Evolutionary conservation across 2,329 filamentous ascomycete genomes (phyloP).

Genomic region (Xylariaceae sp.): DNA sequence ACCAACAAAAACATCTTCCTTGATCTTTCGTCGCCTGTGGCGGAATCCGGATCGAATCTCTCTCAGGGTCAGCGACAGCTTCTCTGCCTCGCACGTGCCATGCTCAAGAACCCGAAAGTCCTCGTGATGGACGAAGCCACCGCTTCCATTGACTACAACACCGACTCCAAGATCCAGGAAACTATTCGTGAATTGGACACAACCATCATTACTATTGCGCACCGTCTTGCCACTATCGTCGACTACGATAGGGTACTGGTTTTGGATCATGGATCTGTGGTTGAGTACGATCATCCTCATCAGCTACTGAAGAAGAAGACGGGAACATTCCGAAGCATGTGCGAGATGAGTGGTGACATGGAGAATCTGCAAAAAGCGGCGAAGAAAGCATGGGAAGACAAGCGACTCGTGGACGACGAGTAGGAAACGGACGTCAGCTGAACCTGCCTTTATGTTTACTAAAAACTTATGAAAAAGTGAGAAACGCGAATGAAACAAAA

Average conservation of each 20-base stretch:
- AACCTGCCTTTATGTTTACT: background rate
- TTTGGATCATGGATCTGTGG: conserved; percentile 78
- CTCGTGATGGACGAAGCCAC: conserved; percentile 99
- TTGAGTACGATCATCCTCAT: conserved; percentile 89
- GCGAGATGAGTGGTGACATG: conserved; percentile 57
- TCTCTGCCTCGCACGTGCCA: conserved; percentile 83
- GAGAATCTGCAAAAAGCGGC: conserved; percentile 48
- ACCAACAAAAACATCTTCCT: conserved; percentile 95
- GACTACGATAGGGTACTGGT: conserved; percentile 98
- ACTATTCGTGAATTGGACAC: conserved; percentile 90
- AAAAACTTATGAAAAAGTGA: no score
- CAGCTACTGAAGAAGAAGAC: conserved; percentile 67
- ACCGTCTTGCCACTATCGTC: conserved; percentile 91
- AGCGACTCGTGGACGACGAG: conserved; percentile 37
- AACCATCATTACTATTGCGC: conserved; percentile 95
- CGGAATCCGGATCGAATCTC: conserved; percentile 88
- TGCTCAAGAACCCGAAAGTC: conserved; percentile 86
- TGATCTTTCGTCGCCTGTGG: conserved; percentile 75
- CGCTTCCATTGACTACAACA: conserved; percentile 93
- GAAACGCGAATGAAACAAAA: no score
- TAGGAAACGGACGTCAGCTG: conserved; percentile 15
- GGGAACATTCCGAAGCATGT: conserved; percentile 60
- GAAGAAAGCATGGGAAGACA: conserved; percentile 46
- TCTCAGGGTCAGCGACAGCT: conserved; percentile 96
- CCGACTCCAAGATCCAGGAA: conserved; percentile 91